A percentile compares a stretch with the other conserved stretches of the same genome.
These are phyloP conservation scores for Lachnellula subtilissima DNA, from an alignment of 2,329 filamentous ascomycete genomes.

Conservation along the genomic window DNA sequence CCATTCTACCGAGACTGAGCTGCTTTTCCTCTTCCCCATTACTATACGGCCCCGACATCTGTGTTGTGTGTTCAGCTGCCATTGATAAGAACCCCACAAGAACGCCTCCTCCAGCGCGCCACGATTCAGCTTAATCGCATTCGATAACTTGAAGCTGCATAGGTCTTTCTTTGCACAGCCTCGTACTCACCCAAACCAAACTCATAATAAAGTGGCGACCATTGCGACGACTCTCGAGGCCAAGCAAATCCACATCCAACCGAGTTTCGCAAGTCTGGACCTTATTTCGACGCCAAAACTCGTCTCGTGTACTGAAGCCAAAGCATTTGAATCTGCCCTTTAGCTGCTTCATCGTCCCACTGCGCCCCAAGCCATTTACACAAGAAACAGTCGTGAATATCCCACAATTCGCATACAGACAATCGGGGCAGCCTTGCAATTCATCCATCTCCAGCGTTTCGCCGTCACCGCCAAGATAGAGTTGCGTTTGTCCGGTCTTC, in stretches of 20 bases:
- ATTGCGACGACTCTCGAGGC: background rate
- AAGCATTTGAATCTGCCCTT: background rate
- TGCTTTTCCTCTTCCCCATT: too few relatives aligned
- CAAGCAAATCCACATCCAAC: background rate
- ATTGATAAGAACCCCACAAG: background rate
- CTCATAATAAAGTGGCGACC: background rate
- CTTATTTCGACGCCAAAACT: background rate
- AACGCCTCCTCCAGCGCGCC: background rate
- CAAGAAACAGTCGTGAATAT: background rate
- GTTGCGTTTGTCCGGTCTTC: conserved; percentile 7
- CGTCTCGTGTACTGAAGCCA: background rate
- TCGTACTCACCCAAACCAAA: background rate
- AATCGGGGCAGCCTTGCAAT: background rate
- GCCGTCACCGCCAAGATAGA: conserved; percentile 2
- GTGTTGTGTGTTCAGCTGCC: background rate
- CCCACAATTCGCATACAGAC: background rate
- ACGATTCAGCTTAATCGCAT: background rate
- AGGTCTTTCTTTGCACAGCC: background rate
- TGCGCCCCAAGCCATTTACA: background rate
- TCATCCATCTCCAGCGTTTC: conserved; percentile 1
- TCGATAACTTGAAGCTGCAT: background rate
- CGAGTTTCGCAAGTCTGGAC: background rate
- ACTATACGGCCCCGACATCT: background rate
- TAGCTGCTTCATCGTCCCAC: background rate
- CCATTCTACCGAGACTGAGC: too few relatives aligned